These are phyloP conservation scores for Anacardium occidentale DNA, from an alignment of 345 rosid species.

Conservation along the genomic window DNA sequence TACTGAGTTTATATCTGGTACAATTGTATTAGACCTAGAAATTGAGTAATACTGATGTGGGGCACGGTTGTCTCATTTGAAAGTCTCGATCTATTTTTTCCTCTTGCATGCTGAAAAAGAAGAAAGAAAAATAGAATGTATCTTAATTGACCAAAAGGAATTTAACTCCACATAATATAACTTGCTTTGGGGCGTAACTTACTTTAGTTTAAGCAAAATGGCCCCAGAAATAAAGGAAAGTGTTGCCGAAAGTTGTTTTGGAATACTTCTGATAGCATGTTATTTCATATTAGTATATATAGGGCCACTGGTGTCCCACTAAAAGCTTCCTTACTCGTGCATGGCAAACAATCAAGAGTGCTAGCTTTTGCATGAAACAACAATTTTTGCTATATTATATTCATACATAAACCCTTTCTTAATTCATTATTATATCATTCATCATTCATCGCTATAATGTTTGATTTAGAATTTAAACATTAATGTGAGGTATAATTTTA, in stretches of 20 bases:
- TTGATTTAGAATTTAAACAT: too few species aligned
- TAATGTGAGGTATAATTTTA: too few species aligned
- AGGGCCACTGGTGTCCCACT: slow-evolving; percentile 14
- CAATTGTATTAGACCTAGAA: too few species aligned
- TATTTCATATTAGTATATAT: not conserved
- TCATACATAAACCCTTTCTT: too few species aligned
- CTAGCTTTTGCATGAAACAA: slow-evolving; percentile 14
- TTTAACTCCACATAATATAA: not conserved
- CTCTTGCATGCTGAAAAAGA: too few species aligned
- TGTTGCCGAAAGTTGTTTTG: slow-evolving; percentile 11
- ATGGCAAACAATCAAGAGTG: slow-evolving; percentile 13
- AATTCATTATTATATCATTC: too few species aligned
- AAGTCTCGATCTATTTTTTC: too few species aligned
- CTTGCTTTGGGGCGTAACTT: not conserved
- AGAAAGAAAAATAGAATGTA: too few species aligned
- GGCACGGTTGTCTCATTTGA: too few species aligned
- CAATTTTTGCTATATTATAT: not conserved
- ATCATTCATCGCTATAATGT: too few species aligned
- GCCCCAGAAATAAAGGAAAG: slow-evolving; percentile 8
- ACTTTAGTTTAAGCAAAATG: not conserved
- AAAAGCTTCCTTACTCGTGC: slow-evolving; percentile 10
- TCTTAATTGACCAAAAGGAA: not conserved
- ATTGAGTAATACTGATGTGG: too few species aligned
- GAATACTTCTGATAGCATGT: not conserved
- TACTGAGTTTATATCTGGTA: too few species aligned